Conservation (phyloP, 2,329 filamentous ascomycete species). For the Alternaria sp. region DNA sequence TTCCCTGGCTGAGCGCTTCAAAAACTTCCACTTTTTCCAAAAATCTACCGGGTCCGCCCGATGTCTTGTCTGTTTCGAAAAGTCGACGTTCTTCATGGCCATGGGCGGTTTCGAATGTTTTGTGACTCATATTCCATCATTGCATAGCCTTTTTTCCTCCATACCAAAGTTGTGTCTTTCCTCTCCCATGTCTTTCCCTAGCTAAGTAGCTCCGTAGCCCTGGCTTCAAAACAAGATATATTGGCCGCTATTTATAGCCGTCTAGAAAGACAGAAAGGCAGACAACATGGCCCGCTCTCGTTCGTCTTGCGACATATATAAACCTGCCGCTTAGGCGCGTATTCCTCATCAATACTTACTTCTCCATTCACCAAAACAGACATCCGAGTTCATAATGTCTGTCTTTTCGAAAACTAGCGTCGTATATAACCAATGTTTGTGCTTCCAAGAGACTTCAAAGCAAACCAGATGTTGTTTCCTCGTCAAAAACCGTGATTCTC, state of each 20-base stretch:
- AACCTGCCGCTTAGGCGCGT: background rate
- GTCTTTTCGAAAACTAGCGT: background rate
- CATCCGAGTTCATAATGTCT: background rate
- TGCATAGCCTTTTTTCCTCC: background rate
- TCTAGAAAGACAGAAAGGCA: background rate
- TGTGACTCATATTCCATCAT: background rate
- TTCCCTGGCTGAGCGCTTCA: rapidly evolving
- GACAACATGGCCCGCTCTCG: background rate
- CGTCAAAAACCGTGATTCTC: background rate
- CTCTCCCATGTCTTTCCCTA: background rate
- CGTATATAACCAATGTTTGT: too few relatives aligned
- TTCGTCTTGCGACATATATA: background rate
- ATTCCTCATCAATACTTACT: background rate
- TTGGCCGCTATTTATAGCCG: background rate
- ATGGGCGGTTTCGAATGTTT: background rate
- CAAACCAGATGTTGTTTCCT: background rate
- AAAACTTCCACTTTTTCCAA: background rate
- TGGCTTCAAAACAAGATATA: background rate
- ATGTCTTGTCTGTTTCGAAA: background rate
- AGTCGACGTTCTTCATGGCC: rapidly evolving
- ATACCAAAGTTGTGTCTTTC: background rate
- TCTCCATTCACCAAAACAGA: background rate
- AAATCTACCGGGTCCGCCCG: background rate
- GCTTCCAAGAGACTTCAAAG: background rate
- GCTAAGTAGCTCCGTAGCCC: background rate